Evolutionary conservation across 164 flowering plant genomes (phyloP).

Genomic region (Vitis amurensis): DNA sequence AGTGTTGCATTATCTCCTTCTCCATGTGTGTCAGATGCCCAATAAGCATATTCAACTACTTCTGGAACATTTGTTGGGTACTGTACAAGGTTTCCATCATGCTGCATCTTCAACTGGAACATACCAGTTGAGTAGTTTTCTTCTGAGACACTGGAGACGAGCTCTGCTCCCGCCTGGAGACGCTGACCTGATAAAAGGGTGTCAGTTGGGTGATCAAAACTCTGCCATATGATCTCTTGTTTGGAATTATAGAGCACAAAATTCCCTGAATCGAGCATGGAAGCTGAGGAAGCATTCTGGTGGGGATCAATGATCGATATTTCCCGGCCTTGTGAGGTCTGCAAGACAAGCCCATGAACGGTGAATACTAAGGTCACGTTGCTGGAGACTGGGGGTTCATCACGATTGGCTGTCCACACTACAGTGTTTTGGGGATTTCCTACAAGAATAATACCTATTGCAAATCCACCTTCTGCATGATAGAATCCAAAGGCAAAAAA

Average conservation of each 20-base stretch:
- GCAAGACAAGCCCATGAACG: constrained; percentile 26
- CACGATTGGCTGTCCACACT: constrained; percentile 40
- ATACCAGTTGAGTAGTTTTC: constrained; percentile 16
- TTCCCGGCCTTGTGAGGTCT: constrained; percentile 1
- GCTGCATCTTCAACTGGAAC: constrained; percentile 26
- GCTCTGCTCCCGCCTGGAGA: constrained; percentile 4
- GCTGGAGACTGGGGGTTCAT: constrained; percentile 26
- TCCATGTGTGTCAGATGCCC: constrained; percentile 7
- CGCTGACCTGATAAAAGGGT: constrained; percentile 19
- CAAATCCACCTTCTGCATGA: constrained; percentile 20
- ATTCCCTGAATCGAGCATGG: constrained; percentile 41
- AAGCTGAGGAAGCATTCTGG: constrained; percentile 8
- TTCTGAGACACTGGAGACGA: constrained; percentile 17
- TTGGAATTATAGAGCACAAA: constrained; percentile 30
- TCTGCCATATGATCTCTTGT: constrained; percentile 28
- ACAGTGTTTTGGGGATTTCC: constrained; percentile 22
- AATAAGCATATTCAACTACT: constrained; percentile 14
- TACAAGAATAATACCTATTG: constrained; percentile 30
- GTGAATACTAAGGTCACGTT: constrained; percentile 24
- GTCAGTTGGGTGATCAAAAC: constrained; percentile 32
- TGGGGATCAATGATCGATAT: neutral
- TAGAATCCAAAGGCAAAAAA: constrained; percentile 24
- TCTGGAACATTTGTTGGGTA: constrained; percentile 11
- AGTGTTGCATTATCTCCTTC: constrained; percentile 14
- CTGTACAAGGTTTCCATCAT: constrained; percentile 25